phyloP scores from a whole-genome alignment of 176 grass and related monocot species.

The Raddia guianensis region DNA sequence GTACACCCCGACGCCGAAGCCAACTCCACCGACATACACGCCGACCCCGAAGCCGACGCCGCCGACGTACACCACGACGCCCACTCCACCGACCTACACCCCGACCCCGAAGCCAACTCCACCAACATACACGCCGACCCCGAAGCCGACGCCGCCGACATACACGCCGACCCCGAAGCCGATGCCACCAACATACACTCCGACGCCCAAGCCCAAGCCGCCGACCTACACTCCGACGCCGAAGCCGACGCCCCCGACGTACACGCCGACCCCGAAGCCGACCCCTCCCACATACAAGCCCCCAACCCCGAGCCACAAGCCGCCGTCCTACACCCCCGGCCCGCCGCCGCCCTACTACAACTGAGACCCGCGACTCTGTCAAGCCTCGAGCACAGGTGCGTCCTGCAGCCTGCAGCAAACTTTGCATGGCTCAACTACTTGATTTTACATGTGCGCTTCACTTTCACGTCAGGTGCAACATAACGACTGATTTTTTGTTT shows the following conservation, averaged over 20 bases:
- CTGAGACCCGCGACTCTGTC: background rate
- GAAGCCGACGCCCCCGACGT: background rate
- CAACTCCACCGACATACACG: background rate
- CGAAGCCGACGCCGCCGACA: background rate
- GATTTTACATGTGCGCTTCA: background rate
- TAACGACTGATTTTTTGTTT: background rate
- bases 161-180: background rate
- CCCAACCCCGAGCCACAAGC: conserved; percentile 1
- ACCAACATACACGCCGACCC: background rate
- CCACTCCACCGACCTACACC: background rate
- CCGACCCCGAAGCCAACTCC: background rate
- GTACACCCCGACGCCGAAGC: background rate
- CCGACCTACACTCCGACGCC: background rate
- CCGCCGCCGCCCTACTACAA: conserved; percentile 65
- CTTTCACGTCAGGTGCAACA: background rate
- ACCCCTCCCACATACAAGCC: conserved; percentile 13
- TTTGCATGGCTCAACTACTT: background rate
- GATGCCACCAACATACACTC: background rate
- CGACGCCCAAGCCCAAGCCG: accelerated
- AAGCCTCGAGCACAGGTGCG: conserved; percentile 33
- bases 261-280: conserved; percentile 20
- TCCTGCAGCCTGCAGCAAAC: too few species aligned
- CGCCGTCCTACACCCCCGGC: conserved; percentile 33
- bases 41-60: background rate
- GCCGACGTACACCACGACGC: background rate